Evolutionary conservation across 208 protist genomes (phyloP), one percentile per base, ranked within the genome.

Genomic region (Trypanosoma avium): DNA sequence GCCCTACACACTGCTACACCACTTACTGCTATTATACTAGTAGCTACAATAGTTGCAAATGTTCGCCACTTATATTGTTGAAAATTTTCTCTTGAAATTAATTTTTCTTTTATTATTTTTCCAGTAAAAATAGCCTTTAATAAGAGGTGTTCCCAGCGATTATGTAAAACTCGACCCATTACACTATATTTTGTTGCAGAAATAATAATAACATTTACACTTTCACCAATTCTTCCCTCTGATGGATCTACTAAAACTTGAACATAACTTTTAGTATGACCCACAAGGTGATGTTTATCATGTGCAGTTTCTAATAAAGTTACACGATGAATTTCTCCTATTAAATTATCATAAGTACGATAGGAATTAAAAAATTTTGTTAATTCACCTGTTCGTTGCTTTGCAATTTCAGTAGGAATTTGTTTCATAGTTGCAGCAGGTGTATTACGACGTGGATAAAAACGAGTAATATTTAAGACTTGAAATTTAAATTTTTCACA

Each of bases 381-480:
- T 4, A 82, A 45, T 24, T 74, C 61, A 8, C 48, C 13, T 7
- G 69, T 80, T 10, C 79, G 73, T 22, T 70, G 56, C 60, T 83
- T 84, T 19, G 61, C 69, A 15, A 74, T 58, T 17, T 67, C 53
- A 13, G 79, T 79, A n/a, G 53, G 40, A 10, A 90, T 60, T 15
- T 70, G 59, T 46, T 77, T 49, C 87, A 95, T 94, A 0, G 52
- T 36, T 5, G 88, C 86, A 6, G 90, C 90, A 15, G 86, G 84
- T n/a, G 90, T 96, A 45, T 88, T 89, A 3, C 77, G 81, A 3
- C 91, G 74, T 17, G 91, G 79, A 64, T 96, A 97, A 70, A 95
- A 96, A 52, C 93, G 83, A 10, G 90, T 89, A 46, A 96, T 93
- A 70, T 96, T 88, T 5, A 96, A n/a, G 33, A 80, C 56, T n/a